Base-by-base conservation (phyloP, 371 early-diverging fungal genomes). In the Globomyces sp. region DNA sequence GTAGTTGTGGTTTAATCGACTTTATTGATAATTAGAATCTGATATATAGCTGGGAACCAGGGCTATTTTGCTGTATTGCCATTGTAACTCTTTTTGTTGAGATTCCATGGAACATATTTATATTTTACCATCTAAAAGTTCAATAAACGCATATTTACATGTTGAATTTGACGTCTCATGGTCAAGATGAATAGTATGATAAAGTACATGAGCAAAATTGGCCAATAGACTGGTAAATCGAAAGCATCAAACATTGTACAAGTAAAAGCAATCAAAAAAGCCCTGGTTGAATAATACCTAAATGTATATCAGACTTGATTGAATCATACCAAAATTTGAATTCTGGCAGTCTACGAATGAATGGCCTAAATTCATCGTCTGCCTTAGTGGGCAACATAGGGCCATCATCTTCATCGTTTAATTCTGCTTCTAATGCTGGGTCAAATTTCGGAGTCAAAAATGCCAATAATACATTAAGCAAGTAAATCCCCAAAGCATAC, bases 181-280 rank as follows among this genome's bases (percentile, higher is more conserved):
- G 99, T 99, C 51, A 99, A 80, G 13, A 87, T 85, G 69, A 96
- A 92, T 50, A 99, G 86, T 64, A 97, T 84, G 57, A 94, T 77
- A 77, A 99, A 99, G 86, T 99, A 99, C 63, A 99, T 77, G 1
- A 81, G 60, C n/a, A 81, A 72, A 60, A 83, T 80, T 1, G 89
- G 89, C 77, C 98, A 98, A 80, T 94, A 99, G 3, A 99, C 99
- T 10, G 99, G 99, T 52, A 99, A 87, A 75, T 99, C 98, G 69
- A 99, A 90, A 66, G 92, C 68, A 4, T 83, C 69, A 78, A 95
- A 92, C 70, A 95, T 80, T 51, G 94, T 90, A 83, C 94, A 93
- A 57, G 89, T 69, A 39, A 93, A 71, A 2, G 94, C 89, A 66
- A 93, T 86, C 48, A 85, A 61, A 10, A 90, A 84, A 0, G 94